Conservation (phyloP, 2,329 filamentous ascomycete genomes). For the Fusarium domesticum region DNA sequence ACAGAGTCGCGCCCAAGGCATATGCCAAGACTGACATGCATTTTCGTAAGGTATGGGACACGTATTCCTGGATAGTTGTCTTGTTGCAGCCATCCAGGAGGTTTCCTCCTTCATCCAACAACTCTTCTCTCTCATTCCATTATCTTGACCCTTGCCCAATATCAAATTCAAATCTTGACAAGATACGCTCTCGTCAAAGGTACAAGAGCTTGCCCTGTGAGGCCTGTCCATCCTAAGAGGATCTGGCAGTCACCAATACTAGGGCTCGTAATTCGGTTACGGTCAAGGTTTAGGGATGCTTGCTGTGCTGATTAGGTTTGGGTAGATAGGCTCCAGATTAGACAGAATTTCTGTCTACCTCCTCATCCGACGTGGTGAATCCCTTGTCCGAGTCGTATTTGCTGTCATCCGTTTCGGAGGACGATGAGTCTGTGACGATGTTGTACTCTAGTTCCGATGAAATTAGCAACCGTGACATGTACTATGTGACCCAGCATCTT, state of each 20-base stretch:
- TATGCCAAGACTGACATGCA: not conserved
- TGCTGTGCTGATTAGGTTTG: not conserved
- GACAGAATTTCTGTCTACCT: constrained; percentile 4
- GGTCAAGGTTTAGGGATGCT: too few species aligned
- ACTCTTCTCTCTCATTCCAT: not conserved
- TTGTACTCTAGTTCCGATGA: constrained; percentile 19
- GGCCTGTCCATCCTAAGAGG: too few species aligned
- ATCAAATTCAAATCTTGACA: constrained; percentile 6
- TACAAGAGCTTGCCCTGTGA: too few species aligned
- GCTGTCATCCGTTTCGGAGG: constrained; percentile 1
- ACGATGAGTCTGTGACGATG: constrained; percentile 15
- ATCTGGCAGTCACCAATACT: too few species aligned
- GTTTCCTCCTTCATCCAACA: not conserved
- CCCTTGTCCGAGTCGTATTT: constrained; percentile 8
- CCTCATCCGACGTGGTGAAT: constrained; percentile 12
- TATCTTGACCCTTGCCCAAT: not conserved
- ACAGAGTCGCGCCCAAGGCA: not conserved
- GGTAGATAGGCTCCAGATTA: constrained; percentile 1
- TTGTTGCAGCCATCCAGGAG: too few species aligned
- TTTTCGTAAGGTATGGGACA: not conserved
- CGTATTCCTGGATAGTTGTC: not conserved
- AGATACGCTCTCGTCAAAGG: too few species aligned
- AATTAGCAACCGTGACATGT: constrained; percentile 9
- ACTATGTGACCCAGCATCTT: not conserved
- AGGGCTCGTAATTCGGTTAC: too few species aligned